Evolutionary conservation across 106 monocot genomes (phyloP).

Genomic region (Chionographis japonica): DNA sequence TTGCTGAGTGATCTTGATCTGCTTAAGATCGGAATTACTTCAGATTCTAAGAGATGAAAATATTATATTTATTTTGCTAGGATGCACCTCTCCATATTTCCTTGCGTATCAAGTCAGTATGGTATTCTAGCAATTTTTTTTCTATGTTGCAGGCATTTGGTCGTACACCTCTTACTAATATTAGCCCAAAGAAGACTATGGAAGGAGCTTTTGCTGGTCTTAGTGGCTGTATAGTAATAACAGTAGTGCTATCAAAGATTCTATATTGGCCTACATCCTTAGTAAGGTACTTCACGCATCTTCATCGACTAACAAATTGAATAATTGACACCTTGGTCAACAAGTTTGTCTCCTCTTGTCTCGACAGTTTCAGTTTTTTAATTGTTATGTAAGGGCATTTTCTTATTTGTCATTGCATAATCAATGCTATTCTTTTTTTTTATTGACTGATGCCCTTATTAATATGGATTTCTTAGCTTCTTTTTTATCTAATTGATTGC

Average conservation of each 20-base stretch:
- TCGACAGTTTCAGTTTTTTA: too few relatives aligned
- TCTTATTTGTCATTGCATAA: too few relatives aligned
- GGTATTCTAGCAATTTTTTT: conserved; percentile 6
- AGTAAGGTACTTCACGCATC: conserved; percentile 41
- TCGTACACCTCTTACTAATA: conserved; percentile 75
- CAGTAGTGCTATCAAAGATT: conserved; percentile 63
- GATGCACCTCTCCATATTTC: too few relatives aligned
- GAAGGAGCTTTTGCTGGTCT: conserved; percentile 94
- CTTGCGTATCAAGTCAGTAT: too few relatives aligned
- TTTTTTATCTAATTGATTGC: neutral
- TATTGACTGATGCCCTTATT: too few relatives aligned
- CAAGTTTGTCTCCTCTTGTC: neutral
- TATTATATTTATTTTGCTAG: too few relatives aligned
- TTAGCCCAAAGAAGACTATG: conserved; percentile 95
- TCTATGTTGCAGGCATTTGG: conserved; percentile 74
- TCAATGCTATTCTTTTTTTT: too few relatives aligned
- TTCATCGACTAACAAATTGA: neutral
- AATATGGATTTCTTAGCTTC: too few relatives aligned
- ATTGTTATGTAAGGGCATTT: too few relatives aligned
- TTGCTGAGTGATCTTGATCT: too few relatives aligned
- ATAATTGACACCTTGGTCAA: neutral
- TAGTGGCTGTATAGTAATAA: conserved; percentile 58
- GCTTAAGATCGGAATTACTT: too few relatives aligned
- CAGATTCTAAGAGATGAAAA: too few relatives aligned
- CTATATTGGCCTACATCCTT: conserved; percentile 79